Evolutionary conservation across 106 monocot genomes (phyloP), one percentile per base, ranked within the genome.

Genomic region (Dioscorea dumetorum): DNA sequence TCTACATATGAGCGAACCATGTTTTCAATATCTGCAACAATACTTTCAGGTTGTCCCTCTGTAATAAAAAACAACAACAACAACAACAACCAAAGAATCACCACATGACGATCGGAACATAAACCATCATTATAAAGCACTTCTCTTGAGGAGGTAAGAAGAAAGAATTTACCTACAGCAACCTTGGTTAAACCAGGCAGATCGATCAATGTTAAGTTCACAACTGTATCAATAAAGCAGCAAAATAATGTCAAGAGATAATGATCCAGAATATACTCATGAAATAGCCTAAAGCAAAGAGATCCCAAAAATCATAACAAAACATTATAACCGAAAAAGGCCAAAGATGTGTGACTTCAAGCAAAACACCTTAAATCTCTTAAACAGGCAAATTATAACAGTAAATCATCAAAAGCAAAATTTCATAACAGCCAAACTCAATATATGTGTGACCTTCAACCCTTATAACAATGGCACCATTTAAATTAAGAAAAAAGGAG

Each of bases 1-100:
- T 74, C 87, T 58, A 91, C 78, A 80, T 78, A 91, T 22, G 91
- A 82, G 5, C 73, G 76, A 33, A 91, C 91, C 91, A 91, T 91
- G 65, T 82, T 80, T 71, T 91, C 91, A 72, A 91, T 91, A 75
- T 91, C 91, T 60, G 79, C 66, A 74, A 82, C 91, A 77, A 91
- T 78, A 67, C 78, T 91, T 9, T 91, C 91, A 59, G 91, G 84
- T 63, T 91, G 91, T 12, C 91, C 91, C 82, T 91, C 91, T 91
- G 84, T 7, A 75, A 21, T n/a, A n/a, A n/a, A n/a, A n/a, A n/a
- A 60, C 48, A 50, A 49, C 58, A 23, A 49, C 14, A 23, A 14
- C 49, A 48, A 4, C 17, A 34, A 16, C 22, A 49, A 59, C 1
- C 50, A 41, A 48, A 56, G 3, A 63, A 15, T 19, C 57, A 53